These are phyloP conservation scores for Phanerodontia chrysosporium DNA, from an alignment of 768 basidiomycete genomes.

Conservation along the genomic window DNA sequence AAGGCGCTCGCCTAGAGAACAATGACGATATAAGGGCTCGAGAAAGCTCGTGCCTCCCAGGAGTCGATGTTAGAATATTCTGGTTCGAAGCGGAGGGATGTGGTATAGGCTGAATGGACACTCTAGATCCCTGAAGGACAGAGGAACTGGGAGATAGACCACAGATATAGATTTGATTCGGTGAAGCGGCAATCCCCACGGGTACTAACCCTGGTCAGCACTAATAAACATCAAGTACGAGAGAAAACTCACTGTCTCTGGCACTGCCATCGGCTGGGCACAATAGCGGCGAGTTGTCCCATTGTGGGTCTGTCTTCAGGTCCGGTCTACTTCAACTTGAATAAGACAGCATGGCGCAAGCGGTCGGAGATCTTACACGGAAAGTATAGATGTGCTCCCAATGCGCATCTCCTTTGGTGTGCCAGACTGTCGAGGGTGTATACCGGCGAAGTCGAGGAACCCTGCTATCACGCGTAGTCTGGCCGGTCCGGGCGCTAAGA, in stretches of 20 bases:
- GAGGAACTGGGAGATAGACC: constrained; percentile 40
- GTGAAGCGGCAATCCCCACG: constrained; percentile 50
- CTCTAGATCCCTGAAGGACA: constrained; percentile 6
- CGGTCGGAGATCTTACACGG: too few species aligned
- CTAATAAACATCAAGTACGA: not conserved
- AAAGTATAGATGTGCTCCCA: constrained; percentile 48
- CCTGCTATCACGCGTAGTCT: constrained; percentile 40
- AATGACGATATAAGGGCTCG: constrained; percentile 37
- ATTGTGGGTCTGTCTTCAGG: constrained; percentile 45
- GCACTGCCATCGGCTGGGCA: constrained; percentile 39
- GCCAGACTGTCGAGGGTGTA: constrained; percentile 28
- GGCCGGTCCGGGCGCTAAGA: constrained; percentile 36
- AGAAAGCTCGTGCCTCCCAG: constrained; percentile 13
- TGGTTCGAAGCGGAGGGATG: not conserved
- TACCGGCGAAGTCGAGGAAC: constrained; percentile 44
- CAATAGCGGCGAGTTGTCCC: constrained; percentile 45
- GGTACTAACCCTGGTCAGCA: constrained; percentile 46
- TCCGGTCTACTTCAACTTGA: constrained; percentile 57
- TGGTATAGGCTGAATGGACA: constrained; percentile 20
- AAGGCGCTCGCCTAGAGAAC: constrained; percentile 45
- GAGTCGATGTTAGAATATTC: not conserved
- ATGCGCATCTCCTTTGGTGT: constrained; percentile 37
- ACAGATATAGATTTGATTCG: constrained; percentile 54
- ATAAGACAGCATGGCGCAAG: too few species aligned
- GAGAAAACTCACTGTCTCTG: constrained; percentile 31